A percentile compares a stretch with the other conserved stretches of the same genome.
Evolutionary conservation across 2,329 filamentous ascomycete genomes (phyloP).

Genomic region (Microcera coccophila): DNA sequence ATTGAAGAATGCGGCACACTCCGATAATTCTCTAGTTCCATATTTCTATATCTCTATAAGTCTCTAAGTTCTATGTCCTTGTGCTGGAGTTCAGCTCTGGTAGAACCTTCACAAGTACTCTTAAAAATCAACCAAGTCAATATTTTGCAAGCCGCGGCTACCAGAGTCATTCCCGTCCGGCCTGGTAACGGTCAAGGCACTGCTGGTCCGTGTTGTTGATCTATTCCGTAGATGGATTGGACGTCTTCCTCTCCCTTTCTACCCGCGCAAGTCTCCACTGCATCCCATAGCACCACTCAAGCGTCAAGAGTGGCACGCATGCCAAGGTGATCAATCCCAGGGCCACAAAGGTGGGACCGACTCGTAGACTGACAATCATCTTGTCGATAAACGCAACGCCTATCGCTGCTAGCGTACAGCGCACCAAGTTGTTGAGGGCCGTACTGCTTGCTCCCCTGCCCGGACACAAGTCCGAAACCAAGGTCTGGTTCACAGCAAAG

Average conservation of each 20-base stretch:
- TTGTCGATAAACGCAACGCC: slow-evolving; percentile 4
- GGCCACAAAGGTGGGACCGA: slow-evolving; percentile 1
- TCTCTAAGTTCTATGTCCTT: no score
- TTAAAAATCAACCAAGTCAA: no score
- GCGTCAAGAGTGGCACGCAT: slow-evolving; percentile 1
- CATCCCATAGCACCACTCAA: slow-evolving; percentile 4
- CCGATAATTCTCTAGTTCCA: no score
- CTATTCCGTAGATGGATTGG: background rate
- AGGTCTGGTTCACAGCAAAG: slow-evolving; percentile 6
- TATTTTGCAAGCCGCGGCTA: no score
- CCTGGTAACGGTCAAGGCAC: no score
- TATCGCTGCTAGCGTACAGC: slow-evolving; percentile 3
- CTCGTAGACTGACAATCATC: slow-evolving; percentile 1
- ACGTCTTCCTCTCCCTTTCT: background rate
- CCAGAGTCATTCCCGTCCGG: no score
- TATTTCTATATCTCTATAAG: no score
- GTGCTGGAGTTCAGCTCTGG: no score
- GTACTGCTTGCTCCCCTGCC: slow-evolving; percentile 3
- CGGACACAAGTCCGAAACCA: slow-evolving; percentile 4
- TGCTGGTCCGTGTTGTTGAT: no score
- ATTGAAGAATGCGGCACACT: no score
- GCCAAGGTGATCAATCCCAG: background rate
- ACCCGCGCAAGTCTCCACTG: no score
- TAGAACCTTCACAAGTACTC: no score
- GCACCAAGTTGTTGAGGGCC: slow-evolving; percentile 5